These are phyloP conservation scores for Fusarium keratoplasticum DNA, from an alignment of 2,329 filamentous ascomycete genomes.

Conservation along the genomic window DNA sequence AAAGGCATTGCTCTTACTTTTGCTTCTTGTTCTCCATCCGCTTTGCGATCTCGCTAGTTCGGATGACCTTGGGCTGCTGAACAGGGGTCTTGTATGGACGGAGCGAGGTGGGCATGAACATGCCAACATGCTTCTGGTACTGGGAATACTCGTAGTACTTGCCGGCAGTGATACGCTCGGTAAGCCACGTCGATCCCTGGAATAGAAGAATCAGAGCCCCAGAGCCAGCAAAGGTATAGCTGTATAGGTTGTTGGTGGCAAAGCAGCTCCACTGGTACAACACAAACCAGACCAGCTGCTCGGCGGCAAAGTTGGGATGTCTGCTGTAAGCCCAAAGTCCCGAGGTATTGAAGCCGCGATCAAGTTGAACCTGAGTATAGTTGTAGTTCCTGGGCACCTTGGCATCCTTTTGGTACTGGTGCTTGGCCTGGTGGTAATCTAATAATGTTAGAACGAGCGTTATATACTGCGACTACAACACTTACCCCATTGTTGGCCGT, in stretches of 20 bases:
- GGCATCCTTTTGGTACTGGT: slow-evolving; percentile 73
- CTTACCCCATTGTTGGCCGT: slow-evolving; percentile 91
- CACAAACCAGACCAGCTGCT: slow-evolving; percentile 89
- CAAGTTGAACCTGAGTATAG: slow-evolving; percentile 79
- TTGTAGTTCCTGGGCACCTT: slow-evolving; percentile 37
- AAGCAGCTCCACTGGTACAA: slow-evolving; percentile 91
- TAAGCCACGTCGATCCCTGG: slow-evolving; percentile 88
- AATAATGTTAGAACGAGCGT: slow-evolving; percentile 10
- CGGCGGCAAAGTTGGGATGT: slow-evolving; percentile 94
- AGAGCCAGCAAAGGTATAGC: slow-evolving; percentile 82
- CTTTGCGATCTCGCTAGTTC: slow-evolving; percentile 63
- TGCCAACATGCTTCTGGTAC: slow-evolving; percentile 86
- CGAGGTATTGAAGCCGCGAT: slow-evolving; percentile 86
- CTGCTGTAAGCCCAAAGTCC: slow-evolving; percentile 90
- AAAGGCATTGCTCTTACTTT: slow-evolving; percentile 8
- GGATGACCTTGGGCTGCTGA: slow-evolving; percentile 58
- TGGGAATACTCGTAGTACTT: slow-evolving; percentile 92
- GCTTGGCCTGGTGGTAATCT: slow-evolving; percentile 87
- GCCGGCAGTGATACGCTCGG: slow-evolving; percentile 79
- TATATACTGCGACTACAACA: slow-evolving; percentile 2
- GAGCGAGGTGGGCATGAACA: slow-evolving; percentile 77
- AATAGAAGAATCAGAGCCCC: slow-evolving; percentile 82
- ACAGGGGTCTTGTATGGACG: slow-evolving; percentile 56
- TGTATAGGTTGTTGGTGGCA: slow-evolving; percentile 76
- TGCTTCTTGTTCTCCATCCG: slow-evolving; percentile 55